These are phyloP conservation scores for Phlegmacium glaucopus DNA, from an alignment of 768 basidiomycete species.

Conservation along the genomic window DNA sequence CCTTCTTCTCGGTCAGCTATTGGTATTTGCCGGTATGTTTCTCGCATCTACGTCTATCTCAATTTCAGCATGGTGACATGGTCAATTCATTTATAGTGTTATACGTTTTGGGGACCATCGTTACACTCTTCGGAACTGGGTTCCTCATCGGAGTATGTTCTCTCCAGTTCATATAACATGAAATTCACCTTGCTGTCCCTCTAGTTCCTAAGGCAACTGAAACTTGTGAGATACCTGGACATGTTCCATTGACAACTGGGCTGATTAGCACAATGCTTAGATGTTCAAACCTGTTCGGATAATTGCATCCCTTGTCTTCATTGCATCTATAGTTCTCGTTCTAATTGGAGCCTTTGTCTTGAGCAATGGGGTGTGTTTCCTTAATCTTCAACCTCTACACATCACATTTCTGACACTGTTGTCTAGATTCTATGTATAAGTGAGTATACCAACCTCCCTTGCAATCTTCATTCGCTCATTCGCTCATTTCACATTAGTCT, in stretches of 20 bases:
- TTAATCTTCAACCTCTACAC: neutral
- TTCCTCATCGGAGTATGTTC: conserved; percentile 83
- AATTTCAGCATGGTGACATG: conserved; percentile 2
- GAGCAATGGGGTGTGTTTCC: conserved; percentile 51
- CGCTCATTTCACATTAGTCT: conserved; percentile 48
- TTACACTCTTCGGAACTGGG: conserved; percentile 84
- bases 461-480: conserved; percentile 4
- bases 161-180: neutral
- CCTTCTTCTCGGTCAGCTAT: conserved; percentile 66
- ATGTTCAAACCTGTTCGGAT: conserved; percentile 96
- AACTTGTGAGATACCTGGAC: conserved; percentile 50
- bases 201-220: conserved; percentile 77
- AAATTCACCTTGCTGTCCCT: neutral
- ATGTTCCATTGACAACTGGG: neutral
- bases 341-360: conserved; percentile 86
- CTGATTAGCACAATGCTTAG: conserved; percentile 31
- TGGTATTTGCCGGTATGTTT: conserved; percentile 71
- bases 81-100: conserved; percentile 50
- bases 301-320: conserved; percentile 72
- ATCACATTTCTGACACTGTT: neutral
- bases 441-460: conserved; percentile 32
- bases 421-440: conserved; percentile 64
- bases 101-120: conserved; percentile 76
- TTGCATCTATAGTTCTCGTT: conserved; percentile 77
- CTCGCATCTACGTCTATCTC: neutral